Evolutionary conservation across 2,329 filamentous ascomycete species (phyloP).

Genomic region (Thermoascus crustaceus): DNA sequence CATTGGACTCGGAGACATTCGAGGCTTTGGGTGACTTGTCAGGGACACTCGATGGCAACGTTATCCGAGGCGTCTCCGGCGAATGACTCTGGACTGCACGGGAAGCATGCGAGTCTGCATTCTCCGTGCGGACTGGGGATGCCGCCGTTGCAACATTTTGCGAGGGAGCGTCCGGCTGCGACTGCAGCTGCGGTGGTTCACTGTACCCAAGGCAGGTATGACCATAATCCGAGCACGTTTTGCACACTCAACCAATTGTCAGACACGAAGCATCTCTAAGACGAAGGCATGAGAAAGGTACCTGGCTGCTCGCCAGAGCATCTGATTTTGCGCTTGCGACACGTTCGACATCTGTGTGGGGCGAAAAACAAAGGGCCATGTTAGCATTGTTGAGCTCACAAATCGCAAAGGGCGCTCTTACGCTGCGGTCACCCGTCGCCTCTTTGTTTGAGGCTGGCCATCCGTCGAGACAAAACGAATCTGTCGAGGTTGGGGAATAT

Average conservation of each 20-base stretch:
- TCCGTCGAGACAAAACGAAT: slow-evolving; percentile 78
- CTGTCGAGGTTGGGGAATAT: slow-evolving; percentile 28
- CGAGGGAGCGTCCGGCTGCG: slow-evolving; percentile 21
- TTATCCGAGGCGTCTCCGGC: slow-evolving; percentile 14
- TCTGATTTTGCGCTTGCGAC: slow-evolving; percentile 66
- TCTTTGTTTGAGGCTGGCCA: slow-evolving; percentile 70
- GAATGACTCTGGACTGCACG: slow-evolving; percentile 20
- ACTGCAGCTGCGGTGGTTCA: slow-evolving; percentile 35
- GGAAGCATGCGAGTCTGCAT: slow-evolving; percentile 8
- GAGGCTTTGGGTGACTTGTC: slow-evolving; percentile 8
- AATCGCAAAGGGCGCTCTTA: slow-evolving; percentile 35
- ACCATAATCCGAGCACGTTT: slow-evolving; percentile 63
- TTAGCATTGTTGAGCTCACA: slow-evolving; percentile 8
- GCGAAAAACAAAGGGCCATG: not conserved
- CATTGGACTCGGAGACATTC: slow-evolving; percentile 10
- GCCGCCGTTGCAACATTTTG: slow-evolving; percentile 15
- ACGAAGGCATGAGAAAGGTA: slow-evolving; percentile 9
- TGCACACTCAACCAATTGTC: slow-evolving; percentile 43
- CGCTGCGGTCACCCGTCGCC: slow-evolving; percentile 71
- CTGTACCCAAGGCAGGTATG: slow-evolving; percentile 62
- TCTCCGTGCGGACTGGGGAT: slow-evolving; percentile 13
- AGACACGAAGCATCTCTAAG: slow-evolving; percentile 8
- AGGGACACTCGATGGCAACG: slow-evolving; percentile 4
- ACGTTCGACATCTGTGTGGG: slow-evolving; percentile 56
- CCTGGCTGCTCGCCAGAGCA: slow-evolving; percentile 64